Base-by-base conservation (phyloP, 2,329 filamentous ascomycete species). In the Paecilomyces sp. region DNA sequence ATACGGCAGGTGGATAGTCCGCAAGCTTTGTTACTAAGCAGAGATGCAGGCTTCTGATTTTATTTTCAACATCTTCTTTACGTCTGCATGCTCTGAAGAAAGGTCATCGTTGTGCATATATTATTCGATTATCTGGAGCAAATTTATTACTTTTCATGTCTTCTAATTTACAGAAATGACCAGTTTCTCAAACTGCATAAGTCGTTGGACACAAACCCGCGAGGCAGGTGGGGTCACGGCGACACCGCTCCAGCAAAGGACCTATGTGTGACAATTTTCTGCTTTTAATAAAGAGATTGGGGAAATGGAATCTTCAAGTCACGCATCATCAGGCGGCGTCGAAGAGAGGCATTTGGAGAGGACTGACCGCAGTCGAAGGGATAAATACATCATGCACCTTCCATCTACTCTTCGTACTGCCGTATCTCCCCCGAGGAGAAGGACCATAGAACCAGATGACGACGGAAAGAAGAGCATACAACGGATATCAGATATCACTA, bases 391-490 rank as follows among this genome's bases (percentile, higher is more conserved):
- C 18, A 18, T 7, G 56, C 41, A 15, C 25, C 25, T 55, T 13
- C 47, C 64, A 11, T 58, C 60, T 22, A 71, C 61, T 22, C 56
- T 74, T 0, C 52, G 62, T 57, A 60, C 61, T 4, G 62, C 70
- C 3, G 64, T 74, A 6, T 73, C 71, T 30, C 71, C 71, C 8
- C 72, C 71, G 24, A 47, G 41, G 8, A 47, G 41, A 33, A 65
- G 54, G 28, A 62, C 57, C 30, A n/a, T 53, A 24, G 55, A 31
- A 30, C 11, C 13, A 12, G 56, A 54, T 30, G 54, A 56, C 47
- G 53, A 13, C 11, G 47, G 30, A 56, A 54, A 59, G 15, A 22
- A 30, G 1, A 18, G 6, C 13, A 6, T 13, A 41, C 1, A n/a
- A 25, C 33, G n/a, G 25, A 60, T 41, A 36, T 25, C 18, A 15